These are phyloP conservation scores for Neurospora sp. DNA, from an alignment of 495 filamentous ascomycete genomes.

Conservation along the genomic window DNA sequence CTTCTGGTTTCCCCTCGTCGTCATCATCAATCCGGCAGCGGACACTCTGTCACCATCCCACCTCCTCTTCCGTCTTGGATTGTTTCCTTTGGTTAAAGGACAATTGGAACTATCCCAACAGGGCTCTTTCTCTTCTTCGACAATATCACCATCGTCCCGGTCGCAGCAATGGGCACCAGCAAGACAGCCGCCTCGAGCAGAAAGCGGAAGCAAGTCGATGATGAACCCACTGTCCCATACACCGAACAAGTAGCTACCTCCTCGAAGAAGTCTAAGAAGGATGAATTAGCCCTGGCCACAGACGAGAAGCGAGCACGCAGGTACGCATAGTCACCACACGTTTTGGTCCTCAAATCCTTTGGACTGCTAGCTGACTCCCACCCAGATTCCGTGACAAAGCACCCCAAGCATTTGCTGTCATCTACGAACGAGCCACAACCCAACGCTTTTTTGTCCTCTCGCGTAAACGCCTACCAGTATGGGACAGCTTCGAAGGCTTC, in stretches of 20 bases:
- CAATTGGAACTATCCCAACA: neutral
- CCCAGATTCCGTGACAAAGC: constrained; percentile 26
- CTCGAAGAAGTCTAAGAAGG: constrained; percentile 1
- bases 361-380: neutral
- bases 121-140: neutral
- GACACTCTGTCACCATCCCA: neutral
- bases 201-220: constrained; percentile 5
- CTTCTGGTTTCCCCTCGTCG: neutral
- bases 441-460: constrained; percentile 35
- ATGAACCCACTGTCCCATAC: neutral
- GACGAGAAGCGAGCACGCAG: constrained; percentile 15
- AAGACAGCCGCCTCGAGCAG: constrained; percentile 1
- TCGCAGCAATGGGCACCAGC: neutral
- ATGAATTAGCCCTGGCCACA: neutral
- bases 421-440: constrained; percentile 30
- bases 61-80: neutral
- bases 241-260: neutral
- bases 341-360: neutral
- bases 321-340: neutral
- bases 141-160: neutral
- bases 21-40: neutral
- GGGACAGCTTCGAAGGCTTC: neutral
- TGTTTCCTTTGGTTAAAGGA: neutral
- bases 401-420: constrained; percentile 24
- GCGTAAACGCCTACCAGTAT: constrained; percentile 20